phyloP scores from a whole-genome alignment of 345 rosid genomes.

The Angophora floribunda region DNA sequence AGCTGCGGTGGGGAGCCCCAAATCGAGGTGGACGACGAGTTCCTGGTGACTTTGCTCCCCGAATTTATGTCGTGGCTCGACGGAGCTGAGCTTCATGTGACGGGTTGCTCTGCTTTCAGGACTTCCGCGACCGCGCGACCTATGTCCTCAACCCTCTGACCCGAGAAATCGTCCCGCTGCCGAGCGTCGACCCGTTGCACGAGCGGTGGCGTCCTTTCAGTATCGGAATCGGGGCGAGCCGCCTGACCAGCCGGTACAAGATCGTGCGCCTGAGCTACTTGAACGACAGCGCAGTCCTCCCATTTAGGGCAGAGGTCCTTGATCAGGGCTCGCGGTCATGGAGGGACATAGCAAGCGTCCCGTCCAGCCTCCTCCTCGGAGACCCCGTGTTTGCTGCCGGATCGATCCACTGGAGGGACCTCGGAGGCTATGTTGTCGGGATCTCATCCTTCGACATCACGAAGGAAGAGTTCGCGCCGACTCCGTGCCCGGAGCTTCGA shows the following conservation, averaged over 20 bases:
- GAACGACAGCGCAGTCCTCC: neutral
- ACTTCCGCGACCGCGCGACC: neutral
- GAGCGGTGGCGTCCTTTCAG: neutral
- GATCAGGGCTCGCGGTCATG: neutral
- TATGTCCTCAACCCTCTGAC: neutral
- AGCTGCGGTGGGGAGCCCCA: neutral
- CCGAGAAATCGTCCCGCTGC: neutral
- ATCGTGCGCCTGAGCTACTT: neutral
- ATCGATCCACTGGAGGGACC: neutral
- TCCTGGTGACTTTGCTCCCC: neutral
- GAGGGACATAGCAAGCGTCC: neutral
- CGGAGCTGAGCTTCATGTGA: neutral
- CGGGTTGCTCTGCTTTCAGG: neutral
- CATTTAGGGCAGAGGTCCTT: neutral
- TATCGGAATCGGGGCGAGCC: neutral
- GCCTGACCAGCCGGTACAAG: neutral
- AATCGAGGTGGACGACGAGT: neutral
- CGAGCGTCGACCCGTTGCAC: neutral
- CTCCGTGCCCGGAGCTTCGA: neutral
- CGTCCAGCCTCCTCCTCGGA: neutral
- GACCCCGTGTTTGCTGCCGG: neutral
- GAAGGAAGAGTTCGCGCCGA: neutral
- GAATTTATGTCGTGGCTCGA: neutral
- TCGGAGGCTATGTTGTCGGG: neutral
- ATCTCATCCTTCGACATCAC: neutral